These are phyloP conservation scores for Amesomyces nigricolor DNA, from an alignment of 2,329 filamentous ascomycete genomes.

Conservation along the genomic window DNA sequence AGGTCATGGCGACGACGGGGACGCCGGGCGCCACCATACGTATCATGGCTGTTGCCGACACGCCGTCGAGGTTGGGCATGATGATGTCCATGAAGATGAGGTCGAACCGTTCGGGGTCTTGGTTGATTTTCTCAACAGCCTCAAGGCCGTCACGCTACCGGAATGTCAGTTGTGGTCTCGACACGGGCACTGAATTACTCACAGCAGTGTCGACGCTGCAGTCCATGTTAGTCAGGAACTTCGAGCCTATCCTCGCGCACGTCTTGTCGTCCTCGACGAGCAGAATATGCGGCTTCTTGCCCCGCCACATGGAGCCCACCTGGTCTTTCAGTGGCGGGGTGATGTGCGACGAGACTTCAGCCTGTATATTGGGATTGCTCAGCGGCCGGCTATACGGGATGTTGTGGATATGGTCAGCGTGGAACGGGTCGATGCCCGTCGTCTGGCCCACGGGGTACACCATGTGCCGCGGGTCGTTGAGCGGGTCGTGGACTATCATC, in stretches of 20 bases:
- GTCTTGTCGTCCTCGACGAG: constrained; percentile 79
- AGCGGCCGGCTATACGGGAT: constrained; percentile 79
- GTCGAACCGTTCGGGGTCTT: constrained; percentile 49
- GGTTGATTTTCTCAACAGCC: constrained; percentile 77
- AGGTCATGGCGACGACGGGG: constrained; percentile 97
- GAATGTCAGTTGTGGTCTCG: neutral
- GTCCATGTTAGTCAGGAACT: constrained; percentile 60
- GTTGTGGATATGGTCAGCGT: constrained; percentile 88
- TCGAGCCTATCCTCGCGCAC: constrained; percentile 61
- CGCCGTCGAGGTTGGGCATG: constrained; percentile 93
- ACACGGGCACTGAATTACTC: constrained; percentile 30
- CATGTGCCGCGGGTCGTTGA: constrained; percentile 56
- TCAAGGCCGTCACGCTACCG: constrained; percentile 75
- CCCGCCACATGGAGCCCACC: constrained; percentile 50
- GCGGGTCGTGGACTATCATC: constrained; percentile 43
- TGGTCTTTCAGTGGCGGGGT: constrained; percentile 33
- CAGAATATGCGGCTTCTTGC: constrained; percentile 69
- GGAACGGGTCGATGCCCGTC: constrained; percentile 91
- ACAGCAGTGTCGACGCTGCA: constrained; percentile 64
- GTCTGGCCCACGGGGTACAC: constrained; percentile 90
- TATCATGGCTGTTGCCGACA: constrained; percentile 90
- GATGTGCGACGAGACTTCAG: constrained; percentile 37
- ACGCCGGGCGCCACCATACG: constrained; percentile 75
- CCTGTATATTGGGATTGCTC: constrained; percentile 46
- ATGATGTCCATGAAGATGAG: constrained; percentile 89